A percentile compares a stretch with the other conserved stretches of the same genome.
Evolutionary conservation across 306 rosid genomes (phyloP).

Genomic region (Gastrolobium villosum): DNA sequence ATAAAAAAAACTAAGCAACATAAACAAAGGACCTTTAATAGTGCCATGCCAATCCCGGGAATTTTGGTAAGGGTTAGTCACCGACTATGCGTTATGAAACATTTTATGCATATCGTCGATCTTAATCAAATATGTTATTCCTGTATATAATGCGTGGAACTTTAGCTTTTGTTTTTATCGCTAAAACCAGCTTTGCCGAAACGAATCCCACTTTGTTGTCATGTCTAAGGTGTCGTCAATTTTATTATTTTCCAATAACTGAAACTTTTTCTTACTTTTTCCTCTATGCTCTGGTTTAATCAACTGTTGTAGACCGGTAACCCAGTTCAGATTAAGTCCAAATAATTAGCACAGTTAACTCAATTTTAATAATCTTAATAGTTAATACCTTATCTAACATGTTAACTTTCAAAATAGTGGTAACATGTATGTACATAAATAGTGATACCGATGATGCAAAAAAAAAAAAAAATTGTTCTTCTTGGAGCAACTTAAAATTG

Average conservation of each 20-base stretch:
- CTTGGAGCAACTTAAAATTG: conserved; percentile 26
- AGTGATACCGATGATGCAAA: neutral
- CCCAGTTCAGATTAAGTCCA: too few relatives aligned
- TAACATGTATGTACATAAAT: neutral
- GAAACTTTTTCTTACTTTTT: neutral
- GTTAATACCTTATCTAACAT: neutral
- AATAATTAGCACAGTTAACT: too few relatives aligned
- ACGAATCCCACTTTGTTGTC: conserved; percentile 49
- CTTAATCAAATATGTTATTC: conserved; percentile 27
- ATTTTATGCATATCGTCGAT: conserved; percentile 17
- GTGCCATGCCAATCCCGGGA: conserved; percentile 46
- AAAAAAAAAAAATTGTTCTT: neutral
- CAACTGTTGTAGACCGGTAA: too few relatives aligned
- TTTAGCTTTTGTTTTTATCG: conserved; percentile 49
- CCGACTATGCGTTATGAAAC: conserved; percentile 56
- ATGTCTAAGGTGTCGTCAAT: conserved; percentile 11
- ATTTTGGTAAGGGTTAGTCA: conserved; percentile 71
- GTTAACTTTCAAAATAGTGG: neutral
- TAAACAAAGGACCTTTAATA: conserved; percentile 30
- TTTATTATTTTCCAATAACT: neutral
- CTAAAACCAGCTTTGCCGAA: conserved; percentile 39
- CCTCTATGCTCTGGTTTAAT: neutral
- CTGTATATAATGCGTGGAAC: conserved; percentile 18
- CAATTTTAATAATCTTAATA: neutral
- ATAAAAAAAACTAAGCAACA: neutral